Base-by-base conservation (phyloP, 2,329 filamentous ascomycete genomes). In the Alternaria ethzedia region DNA sequence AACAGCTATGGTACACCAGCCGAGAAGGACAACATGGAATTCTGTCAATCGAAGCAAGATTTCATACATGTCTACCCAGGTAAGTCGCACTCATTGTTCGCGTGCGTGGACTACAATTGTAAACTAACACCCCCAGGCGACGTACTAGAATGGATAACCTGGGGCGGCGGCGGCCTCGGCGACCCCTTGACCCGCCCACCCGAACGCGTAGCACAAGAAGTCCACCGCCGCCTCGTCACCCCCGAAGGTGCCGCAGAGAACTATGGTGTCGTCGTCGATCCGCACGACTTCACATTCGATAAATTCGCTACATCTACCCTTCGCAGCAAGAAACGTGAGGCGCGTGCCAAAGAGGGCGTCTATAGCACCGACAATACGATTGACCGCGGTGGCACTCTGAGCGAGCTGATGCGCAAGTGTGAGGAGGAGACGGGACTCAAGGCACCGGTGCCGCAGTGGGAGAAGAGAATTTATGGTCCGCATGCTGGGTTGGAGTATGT, bases 111-210 rank as follows among this genome's bases (percentile, higher is more conserved):
- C 41, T 11, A 13, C 57, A 47, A 62, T n/a, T n/a, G n/a, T n/a
- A n/a, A 28, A 20, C 45, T 28, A 12, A 41, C 17, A 20, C 9
- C 21, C 32, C 3, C 52, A 78, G 83, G 80, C 12, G 83, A 86
- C 63, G 76, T 84, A 2, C 80, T 85, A 6, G 83, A 85, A 72
- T 85, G 81, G 81, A 79, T 84, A 28, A 85, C 84, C 5, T 85
- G 83, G 83, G 83, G 83, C 49, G 83, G 82, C 26, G 83, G 83
- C 21, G 83, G 83, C 2, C 78, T 85, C 12, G 84, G 83, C 30
- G 83, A 85, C 69, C 80, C 83, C 0, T 72, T 85, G 6, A 81
- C 79, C 0, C 78, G 83, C 1, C 81, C 83, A 0, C 75, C 81
- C 0, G 73, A 79, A 25, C 80, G 78, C 44, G 83, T 86, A 10